Evolutionary conservation across 2,329 filamentous ascomycete species (phyloP).

Genomic region (Cladosporium sp.): DNA sequence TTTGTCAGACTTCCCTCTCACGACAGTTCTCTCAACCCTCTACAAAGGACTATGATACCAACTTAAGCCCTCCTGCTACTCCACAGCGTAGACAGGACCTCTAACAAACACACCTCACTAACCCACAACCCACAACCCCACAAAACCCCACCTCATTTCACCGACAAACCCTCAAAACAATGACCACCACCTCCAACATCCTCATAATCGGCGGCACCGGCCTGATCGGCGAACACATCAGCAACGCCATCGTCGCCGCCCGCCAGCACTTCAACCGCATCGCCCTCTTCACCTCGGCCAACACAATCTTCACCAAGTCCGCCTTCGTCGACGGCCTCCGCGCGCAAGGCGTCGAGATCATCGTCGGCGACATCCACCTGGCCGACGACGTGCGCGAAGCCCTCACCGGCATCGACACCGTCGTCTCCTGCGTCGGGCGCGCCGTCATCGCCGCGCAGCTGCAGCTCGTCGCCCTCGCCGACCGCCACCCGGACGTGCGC

Average conservation of each 20-base stretch:
- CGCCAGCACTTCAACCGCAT: slow-evolving; percentile 45
- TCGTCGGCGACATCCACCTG: slow-evolving; percentile 50
- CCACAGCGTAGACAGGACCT: not conserved
- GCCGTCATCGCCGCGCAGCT: slow-evolving; percentile 57
- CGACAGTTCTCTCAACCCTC: no score
- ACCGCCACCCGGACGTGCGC: slow-evolving; percentile 47
- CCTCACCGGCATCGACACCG: slow-evolving; percentile 55
- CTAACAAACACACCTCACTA: not conserved
- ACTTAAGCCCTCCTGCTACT: not conserved
- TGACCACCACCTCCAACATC: slow-evolving; percentile 27
- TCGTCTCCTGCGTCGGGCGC: slow-evolving; percentile 60
- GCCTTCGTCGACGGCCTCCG: slow-evolving; percentile 44
- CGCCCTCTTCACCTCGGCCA: slow-evolving; percentile 51
- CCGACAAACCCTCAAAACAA: not conserved
- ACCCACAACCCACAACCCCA: not conserved
- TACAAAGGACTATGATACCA: no score
- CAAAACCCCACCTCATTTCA: not conserved
- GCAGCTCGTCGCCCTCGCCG: slow-evolving; percentile 55
- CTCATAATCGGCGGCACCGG: slow-evolving; percentile 51
- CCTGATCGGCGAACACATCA: slow-evolving; percentile 47
- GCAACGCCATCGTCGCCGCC: slow-evolving; percentile 42
- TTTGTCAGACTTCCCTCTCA: no score
- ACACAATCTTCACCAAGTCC: slow-evolving; percentile 46
- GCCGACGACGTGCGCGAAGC: slow-evolving; percentile 50
- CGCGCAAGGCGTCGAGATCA: slow-evolving; percentile 45